Percentiles rank a stretch among this genome's conserved stretches.
Evolutionary conservation across 177 flowering plant genomes (phyloP).

Genomic region (Vitis hybrid): DNA sequence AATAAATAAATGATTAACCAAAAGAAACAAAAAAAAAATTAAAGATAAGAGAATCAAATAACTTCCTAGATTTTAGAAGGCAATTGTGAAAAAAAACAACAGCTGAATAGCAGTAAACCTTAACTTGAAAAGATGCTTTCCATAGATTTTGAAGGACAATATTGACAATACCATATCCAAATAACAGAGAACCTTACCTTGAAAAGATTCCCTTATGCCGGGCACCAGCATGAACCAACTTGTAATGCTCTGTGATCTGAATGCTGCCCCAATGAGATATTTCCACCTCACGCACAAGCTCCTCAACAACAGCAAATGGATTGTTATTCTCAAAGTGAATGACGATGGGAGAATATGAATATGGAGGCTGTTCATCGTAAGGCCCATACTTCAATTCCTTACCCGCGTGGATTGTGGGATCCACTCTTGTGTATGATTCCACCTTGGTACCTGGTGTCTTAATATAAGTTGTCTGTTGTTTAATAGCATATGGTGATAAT

Average conservation of each 20-base stretch:
- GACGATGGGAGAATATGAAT: slow-evolving; percentile 71
- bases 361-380: slow-evolving; percentile 58
- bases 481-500: slow-evolving; percentile 80
- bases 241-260: slow-evolving; percentile 86
- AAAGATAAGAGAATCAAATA: too few species aligned
- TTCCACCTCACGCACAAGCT: slow-evolving; percentile 89
- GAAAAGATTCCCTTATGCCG: slow-evolving; percentile 88
- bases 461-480: slow-evolving; percentile 71
- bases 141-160: too few species aligned
- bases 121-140: too few species aligned
- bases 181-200: slow-evolving; percentile 49
- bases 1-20: too few species aligned
- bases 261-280: slow-evolving; percentile 98
- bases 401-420: slow-evolving; percentile 61
- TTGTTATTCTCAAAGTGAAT: slow-evolving; percentile 90
- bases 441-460: slow-evolving; percentile 74
- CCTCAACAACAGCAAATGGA: slow-evolving; percentile 98
- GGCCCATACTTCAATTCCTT: slow-evolving; percentile 84
- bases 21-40: too few species aligned
- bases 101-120: too few species aligned
- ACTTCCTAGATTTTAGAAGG: too few species aligned
- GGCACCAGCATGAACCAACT: slow-evolving; percentile 86
- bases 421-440: slow-evolving; percentile 81
- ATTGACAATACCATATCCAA: not conserved
- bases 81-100: too few species aligned